phyloP scores from a whole-genome alignment of 2,329 filamentous ascomycete species.

The Fusarium heterosporum region DNA sequence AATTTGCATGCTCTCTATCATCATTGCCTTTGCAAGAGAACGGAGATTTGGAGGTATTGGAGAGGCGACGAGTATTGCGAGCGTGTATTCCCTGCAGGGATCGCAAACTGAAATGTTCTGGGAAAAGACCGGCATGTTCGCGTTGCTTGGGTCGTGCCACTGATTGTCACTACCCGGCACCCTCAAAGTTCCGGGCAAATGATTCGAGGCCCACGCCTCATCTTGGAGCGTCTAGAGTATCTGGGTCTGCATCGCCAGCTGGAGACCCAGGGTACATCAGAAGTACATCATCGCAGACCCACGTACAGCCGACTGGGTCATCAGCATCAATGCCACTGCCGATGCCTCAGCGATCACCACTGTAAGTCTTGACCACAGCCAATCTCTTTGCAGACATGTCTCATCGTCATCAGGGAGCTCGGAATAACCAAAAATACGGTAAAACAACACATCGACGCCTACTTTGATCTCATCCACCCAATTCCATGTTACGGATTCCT shows the following conservation, averaged over 20 bases:
- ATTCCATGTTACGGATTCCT: slow-evolving; percentile 28
- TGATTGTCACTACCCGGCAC: slow-evolving; percentile 12
- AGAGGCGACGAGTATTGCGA: slow-evolving; percentile 17
- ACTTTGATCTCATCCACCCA: slow-evolving; percentile 25
- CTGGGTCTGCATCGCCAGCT: not conserved
- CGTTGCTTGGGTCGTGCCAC: not conserved
- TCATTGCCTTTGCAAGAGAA: accelerated
- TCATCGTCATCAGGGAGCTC: slow-evolving; percentile 2
- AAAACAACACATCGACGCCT: slow-evolving; percentile 29
- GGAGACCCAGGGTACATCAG: not conserved
- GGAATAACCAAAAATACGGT: slow-evolving; percentile 6
- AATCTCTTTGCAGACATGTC: accelerated
- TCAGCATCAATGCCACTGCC: not conserved
- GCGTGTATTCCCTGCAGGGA: slow-evolving; percentile 21
- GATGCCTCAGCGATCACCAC: not conserved
- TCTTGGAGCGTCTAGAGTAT: not conserved
- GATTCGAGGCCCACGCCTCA: not conserved
- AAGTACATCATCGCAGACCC: too few relatives aligned
- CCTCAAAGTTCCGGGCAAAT: not conserved
- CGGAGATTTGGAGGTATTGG: not conserved
- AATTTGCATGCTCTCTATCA: slow-evolving; percentile 14
- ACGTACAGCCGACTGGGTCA: not conserved
- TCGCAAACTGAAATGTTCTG: slow-evolving; percentile 28
- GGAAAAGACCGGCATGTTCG: slow-evolving; percentile 7
- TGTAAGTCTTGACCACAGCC: not conserved